These are phyloP conservation scores for Fraxinus americana DNA, from an alignment of 257 asterid species.

Conservation along the genomic window DNA sequence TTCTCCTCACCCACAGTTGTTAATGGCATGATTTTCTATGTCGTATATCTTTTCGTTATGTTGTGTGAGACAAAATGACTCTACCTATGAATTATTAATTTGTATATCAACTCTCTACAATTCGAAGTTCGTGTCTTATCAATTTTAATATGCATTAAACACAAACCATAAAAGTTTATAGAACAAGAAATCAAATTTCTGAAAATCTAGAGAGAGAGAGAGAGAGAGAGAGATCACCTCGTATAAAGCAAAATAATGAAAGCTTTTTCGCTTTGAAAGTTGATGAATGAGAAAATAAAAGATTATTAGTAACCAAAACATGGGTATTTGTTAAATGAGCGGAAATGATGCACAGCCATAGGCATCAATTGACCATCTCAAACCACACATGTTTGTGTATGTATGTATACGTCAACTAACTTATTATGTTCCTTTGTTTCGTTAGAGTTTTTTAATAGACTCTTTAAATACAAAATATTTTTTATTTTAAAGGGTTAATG, in stretches of 20 bases:
- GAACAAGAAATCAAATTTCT: neutral
- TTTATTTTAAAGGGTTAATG: no score
- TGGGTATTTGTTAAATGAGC: slow-evolving; percentile 9
- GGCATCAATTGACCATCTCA: slow-evolving; percentile 6
- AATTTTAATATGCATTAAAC: neutral
- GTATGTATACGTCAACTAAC: no score
- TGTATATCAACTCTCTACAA: no score
- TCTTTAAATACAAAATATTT: no score
- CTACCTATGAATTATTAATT: no score
- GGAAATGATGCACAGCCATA: slow-evolving; percentile 50
- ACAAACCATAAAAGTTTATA: neutral
- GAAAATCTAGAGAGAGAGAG: neutral
- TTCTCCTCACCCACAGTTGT: neutral
- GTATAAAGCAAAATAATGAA: slow-evolving; percentile 21
- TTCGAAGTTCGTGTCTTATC: neutral
- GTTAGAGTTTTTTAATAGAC: no score
- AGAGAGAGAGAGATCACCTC: slow-evolving; percentile 25
- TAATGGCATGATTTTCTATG: no score
- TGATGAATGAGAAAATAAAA: neutral
- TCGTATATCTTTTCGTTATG: no score
- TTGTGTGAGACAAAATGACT: no score
- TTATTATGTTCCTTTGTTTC: no score
- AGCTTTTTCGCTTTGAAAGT: neutral
- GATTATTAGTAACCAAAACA: slow-evolving; percentile 5
- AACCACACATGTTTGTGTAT: no score